A percentile compares a stretch with the other conserved stretches of the same genome.
These are phyloP conservation scores for Trametes cingulata DNA, from an alignment of 768 basidiomycete species.

Conservation along the genomic window DNA sequence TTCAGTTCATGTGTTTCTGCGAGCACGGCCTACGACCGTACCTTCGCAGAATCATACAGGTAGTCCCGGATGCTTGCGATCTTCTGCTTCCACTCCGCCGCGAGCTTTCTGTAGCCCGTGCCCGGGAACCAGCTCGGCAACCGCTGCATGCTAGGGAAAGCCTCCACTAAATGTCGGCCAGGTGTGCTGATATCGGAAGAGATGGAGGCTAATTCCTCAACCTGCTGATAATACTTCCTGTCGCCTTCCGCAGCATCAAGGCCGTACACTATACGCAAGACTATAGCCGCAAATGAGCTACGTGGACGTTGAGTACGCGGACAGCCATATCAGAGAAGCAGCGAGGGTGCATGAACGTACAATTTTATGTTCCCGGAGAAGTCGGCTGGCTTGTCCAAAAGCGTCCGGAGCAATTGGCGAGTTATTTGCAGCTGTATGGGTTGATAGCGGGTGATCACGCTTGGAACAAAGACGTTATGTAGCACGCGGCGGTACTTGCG, in stretches of 20 bases:
- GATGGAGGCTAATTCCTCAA: conserved; percentile 5
- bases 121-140: conserved; percentile 71
- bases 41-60: conserved; percentile 61
- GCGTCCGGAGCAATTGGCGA: conserved; percentile 2
- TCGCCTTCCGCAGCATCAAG: conserved; percentile 47
- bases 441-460: conserved; percentile 3
- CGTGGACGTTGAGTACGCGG: conserved; percentile 42
- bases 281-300: conserved; percentile 50
- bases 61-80: conserved; percentile 64
- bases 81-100: conserved; percentile 59
- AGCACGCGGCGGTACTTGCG: conserved; percentile 14
- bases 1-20: no score
- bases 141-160: conserved; percentile 45
- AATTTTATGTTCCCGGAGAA: conserved; percentile 16
- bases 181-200: conserved; percentile 16
- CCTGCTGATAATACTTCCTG: conserved; percentile 19
- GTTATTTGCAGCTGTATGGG: not conserved
- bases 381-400: conserved; percentile 1
- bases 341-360: not conserved
- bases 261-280: conserved; percentile 44
- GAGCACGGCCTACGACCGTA: no score
- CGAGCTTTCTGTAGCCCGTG: conserved; percentile 63
- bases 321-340: not conserved
- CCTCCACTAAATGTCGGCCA: conserved; percentile 12
- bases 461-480: conserved; percentile 22